A percentile compares a stretch with the other conserved stretches of the same genome.
Evolutionary conservation across 805 yeast genomes (phyloP).

Genomic region (Candida sonorensis): DNA sequence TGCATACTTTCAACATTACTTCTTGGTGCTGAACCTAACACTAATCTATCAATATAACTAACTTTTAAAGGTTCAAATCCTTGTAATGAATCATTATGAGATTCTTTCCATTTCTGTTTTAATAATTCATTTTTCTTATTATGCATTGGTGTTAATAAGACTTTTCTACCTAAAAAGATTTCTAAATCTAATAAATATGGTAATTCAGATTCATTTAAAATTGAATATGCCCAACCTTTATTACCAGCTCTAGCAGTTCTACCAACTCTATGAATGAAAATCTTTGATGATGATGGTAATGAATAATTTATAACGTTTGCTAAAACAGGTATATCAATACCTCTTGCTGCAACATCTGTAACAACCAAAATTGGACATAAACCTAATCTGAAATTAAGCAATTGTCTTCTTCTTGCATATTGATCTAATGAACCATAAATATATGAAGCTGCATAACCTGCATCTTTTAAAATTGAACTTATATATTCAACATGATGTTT

Average conservation of each 20-base stretch:
- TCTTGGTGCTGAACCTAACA: constrained; percentile 81
- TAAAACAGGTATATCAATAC: constrained; percentile 95
- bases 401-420: constrained; percentile 85
- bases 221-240: constrained; percentile 94
- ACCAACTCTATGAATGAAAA: constrained; percentile 95
- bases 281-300: constrained; percentile 86
- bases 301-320: constrained; percentile 93
- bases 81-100: constrained; percentile 20
- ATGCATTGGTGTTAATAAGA: constrained; percentile 63
- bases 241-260: constrained; percentile 99
- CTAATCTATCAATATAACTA: constrained; percentile 68
- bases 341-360: constrained; percentile 98
- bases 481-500: constrained; percentile 96
- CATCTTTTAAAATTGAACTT: constrained; percentile 56
- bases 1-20: constrained; percentile 57
- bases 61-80: constrained; percentile 48
- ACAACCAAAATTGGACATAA: constrained; percentile 84
- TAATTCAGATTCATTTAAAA: constrained; percentile 76
- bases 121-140: constrained; percentile 52
- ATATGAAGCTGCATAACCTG: constrained; percentile 81
- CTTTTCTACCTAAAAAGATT: constrained; percentile 78
- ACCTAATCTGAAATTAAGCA: constrained; percentile 80
- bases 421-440: constrained; percentile 95
- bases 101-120: constrained; percentile 36
- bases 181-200: constrained; percentile 90